Percentiles rank a stretch among this genome's conserved stretches.
Conservation (phyloP, 805 yeast genomes). For the Candida orba region DNA sequence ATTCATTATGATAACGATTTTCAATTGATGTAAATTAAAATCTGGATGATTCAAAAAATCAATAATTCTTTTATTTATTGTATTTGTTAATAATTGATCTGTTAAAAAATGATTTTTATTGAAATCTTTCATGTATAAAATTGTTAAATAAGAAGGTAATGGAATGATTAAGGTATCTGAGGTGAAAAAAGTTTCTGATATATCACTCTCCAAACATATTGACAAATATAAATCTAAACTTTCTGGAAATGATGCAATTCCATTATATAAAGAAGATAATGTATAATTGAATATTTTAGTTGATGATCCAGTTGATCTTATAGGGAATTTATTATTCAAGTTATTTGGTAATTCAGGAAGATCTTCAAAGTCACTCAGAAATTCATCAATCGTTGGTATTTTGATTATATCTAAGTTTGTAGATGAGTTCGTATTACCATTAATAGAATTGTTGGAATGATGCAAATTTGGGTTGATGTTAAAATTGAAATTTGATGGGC, state of each 20-base stretch:
- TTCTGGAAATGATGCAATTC: constrained; percentile 16
- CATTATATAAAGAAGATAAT: constrained; percentile 13
- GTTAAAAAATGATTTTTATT: constrained; percentile 14
- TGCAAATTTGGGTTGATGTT: too few relatives aligned
- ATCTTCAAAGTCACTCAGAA: constrained; percentile 21
- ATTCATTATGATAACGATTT: constrained; percentile 15
- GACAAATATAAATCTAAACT: constrained; percentile 19
- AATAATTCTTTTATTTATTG: constrained; percentile 14
- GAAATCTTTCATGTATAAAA: constrained; percentile 19
- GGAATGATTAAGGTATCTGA: constrained; percentile 19
- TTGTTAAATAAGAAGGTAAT: constrained; percentile 17
- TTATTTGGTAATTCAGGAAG: constrained; percentile 10
- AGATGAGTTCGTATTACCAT: too few relatives aligned
- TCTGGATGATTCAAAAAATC: constrained; percentile 14
- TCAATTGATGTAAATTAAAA: constrained; percentile 12
- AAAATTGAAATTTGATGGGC: too few relatives aligned
- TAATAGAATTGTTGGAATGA: too few relatives aligned
- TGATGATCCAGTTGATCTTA: constrained; percentile 15
- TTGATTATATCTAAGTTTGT: neutral
- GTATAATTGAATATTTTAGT: constrained; percentile 14
- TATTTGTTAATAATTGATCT: constrained; percentile 13
- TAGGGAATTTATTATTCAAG: constrained; percentile 7
- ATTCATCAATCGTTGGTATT: constrained; percentile 19
- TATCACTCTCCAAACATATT: constrained; percentile 12
- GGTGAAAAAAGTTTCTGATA: constrained; percentile 10